Evolutionary conservation across 768 basidiomycete genomes (phyloP).

Genomic region (Leucocoprinus leucothites): DNA sequence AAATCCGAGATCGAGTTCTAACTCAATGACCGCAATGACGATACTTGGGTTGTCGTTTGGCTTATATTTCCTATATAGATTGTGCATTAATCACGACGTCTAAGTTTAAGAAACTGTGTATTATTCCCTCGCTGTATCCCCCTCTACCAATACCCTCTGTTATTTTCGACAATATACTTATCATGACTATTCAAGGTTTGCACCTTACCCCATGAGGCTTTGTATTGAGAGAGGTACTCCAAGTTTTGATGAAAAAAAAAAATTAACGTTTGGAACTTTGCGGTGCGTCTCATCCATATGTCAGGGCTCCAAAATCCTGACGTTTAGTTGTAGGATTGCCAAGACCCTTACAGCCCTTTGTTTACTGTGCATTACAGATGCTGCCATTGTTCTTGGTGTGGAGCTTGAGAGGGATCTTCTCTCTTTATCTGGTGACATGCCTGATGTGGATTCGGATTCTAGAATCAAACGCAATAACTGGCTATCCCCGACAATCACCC

Average conservation of each 20-base stretch:
- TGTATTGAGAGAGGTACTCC: background rate
- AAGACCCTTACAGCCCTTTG: background rate
- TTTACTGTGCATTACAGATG: background rate
- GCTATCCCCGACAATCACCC: conserved; percentile 1
- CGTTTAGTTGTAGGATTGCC: background rate
- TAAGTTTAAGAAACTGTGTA: conserved; percentile 10
- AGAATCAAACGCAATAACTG: background rate
- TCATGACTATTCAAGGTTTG: background rate
- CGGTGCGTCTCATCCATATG: background rate
- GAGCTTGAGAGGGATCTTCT: background rate
- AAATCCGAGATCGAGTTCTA: background rate
- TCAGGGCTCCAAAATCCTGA: background rate
- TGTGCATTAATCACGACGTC: conserved; percentile 11
- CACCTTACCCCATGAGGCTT: background rate
- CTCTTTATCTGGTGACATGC: background rate
- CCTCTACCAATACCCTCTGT: conserved; percentile 2
- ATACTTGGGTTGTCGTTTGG: background rate
- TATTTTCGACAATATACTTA: conserved; percentile 7
- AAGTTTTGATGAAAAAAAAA: background rate
- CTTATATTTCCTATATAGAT: conserved; percentile 7
- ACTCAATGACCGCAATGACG: background rate
- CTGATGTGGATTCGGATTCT: conserved; percentile 1
- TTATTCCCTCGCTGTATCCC: conserved; percentile 8
- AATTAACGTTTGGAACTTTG: background rate
- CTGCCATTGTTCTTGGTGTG: conserved; percentile 1